Evolutionary conservation across 768 basidiomycete genomes (phyloP).

Genomic region (Kwoniella sp.): DNA sequence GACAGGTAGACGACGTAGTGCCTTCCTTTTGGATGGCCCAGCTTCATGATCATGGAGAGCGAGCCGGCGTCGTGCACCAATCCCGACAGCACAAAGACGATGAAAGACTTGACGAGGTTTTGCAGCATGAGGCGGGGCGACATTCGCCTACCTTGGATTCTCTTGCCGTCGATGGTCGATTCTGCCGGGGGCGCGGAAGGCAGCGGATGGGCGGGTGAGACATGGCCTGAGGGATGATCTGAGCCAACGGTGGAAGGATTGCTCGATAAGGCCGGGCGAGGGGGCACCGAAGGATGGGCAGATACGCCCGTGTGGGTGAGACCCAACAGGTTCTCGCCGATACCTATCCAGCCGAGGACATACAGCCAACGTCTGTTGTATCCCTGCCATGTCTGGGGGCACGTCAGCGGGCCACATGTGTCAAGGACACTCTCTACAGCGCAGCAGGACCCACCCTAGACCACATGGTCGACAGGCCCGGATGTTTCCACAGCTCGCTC

Average conservation of each 20-base stretch:
- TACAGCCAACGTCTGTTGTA: constrained; percentile 32
- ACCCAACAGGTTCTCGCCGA: constrained; percentile 37
- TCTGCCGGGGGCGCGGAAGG: constrained; percentile 5
- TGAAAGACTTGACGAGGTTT: constrained; percentile 36
- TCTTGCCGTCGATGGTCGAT: not conserved
- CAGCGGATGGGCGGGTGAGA: constrained; percentile 27
- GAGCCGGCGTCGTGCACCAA: constrained; percentile 30
- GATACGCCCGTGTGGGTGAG: constrained; percentile 31
- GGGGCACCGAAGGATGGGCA: constrained; percentile 11
- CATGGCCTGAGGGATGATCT: constrained; percentile 8
- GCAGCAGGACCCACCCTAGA: constrained; percentile 23
- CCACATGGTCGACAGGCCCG: constrained; percentile 39
- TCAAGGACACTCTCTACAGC: not conserved
- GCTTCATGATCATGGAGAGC: constrained; percentile 11
- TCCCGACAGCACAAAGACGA: constrained; percentile 37
- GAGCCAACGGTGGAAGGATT: not conserved
- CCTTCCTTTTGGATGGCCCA: not conserved
- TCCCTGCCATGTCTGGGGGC: constrained; percentile 34
- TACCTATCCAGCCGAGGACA: constrained; percentile 32
- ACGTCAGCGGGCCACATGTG: not conserved
- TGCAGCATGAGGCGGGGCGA: constrained; percentile 7
- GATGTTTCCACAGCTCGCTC: constrained; percentile 30
- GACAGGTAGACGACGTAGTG: not conserved
- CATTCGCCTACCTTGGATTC: not conserved
- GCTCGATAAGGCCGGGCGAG: not conserved